phyloP scores from a whole-genome alignment of 140 eudicot genomes.

The Bidens hawaiensis region DNA sequence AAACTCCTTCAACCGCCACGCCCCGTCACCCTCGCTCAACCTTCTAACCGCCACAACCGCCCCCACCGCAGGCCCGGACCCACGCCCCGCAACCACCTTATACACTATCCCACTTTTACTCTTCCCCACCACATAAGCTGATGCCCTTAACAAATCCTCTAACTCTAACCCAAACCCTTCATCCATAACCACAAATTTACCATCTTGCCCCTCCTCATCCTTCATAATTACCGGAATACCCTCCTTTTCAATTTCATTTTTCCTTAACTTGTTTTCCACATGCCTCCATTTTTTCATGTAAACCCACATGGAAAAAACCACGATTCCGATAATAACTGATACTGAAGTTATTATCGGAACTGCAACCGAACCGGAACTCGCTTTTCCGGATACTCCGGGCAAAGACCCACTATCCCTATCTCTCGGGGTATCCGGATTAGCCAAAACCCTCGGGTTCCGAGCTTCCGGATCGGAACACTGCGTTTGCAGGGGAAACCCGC shows the following conservation, averaged over 20 bases:
- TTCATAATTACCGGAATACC: constrained; percentile 1
- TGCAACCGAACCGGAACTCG: constrained; percentile 40
- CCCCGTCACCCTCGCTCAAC: constrained; percentile 74
- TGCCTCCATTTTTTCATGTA: constrained; percentile 49
- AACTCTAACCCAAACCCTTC: constrained; percentile 87
- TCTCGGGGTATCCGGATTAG: constrained; percentile 56
- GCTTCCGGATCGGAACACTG: constrained; percentile 70
- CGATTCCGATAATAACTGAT: constrained; percentile 45
- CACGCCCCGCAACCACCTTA: constrained; percentile 78
- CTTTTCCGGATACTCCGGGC: constrained; percentile 24
- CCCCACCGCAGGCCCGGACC: constrained; percentile 48
- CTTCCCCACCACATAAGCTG: constrained; percentile 94
- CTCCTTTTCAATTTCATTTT: constrained; percentile 28
- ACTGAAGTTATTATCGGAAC: constrained; percentile 52
- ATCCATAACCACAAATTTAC: constrained; percentile 81
- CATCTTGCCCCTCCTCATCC: constrained; percentile 81
- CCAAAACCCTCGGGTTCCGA: constrained; percentile 45
- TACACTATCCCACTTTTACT: constrained; percentile 94
- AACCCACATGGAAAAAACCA: constrained; percentile 55
- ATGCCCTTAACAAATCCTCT: constrained; percentile 95
- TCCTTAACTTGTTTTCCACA: constrained; percentile 34
- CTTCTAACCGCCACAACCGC: constrained; percentile 86
- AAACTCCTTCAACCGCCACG: constrained; percentile 80
- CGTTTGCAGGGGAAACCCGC: constrained; percentile 76
- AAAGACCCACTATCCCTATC: constrained; percentile 29